Evolutionary conservation across 2,329 filamentous ascomycete species (phyloP), one percentile per base, ranked within the genome.

Genomic region (Penicillium sp.): DNA sequence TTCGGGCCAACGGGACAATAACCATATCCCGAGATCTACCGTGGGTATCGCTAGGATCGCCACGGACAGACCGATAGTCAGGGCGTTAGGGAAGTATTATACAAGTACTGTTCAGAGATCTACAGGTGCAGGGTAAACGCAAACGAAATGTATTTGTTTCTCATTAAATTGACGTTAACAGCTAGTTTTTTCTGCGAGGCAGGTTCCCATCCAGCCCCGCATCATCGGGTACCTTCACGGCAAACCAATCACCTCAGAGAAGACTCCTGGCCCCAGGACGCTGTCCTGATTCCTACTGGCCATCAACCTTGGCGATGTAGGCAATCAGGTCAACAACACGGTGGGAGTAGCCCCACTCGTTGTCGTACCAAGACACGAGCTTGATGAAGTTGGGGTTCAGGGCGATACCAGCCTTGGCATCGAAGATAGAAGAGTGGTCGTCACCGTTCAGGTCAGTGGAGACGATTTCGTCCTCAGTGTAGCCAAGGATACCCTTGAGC

Each of bases 331-430:
- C 89, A 66, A 92, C 80, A 70, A 92, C 89, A 85, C 89, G 94
- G 81, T 92, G 92, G 77, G 89, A 95, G 88, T 99, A 97, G 73
- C 92, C 94, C 91, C 92, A 96, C 86, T 97, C 92, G 84, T 97
- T 97, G 84, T 96, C 91, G 81, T 96, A 96, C 94, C 92, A 97
- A 70, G 87, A 87, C 75, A 96, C 88, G 59, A 99, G 85, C 89
- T 99, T 99, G 84, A 96, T 86, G 77, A 97, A 97, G 87, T 96
- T 92, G 72, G 91, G 79, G 86, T 97, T 99, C 69, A 99, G 88
- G 64, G 92, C 89, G 79, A 99, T 97, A 84, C 94, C 94, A 57
- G 94, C 94, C 88, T 96, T 95, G 77, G 91, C 92, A 76, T 99
- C 94, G 79, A 99, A 96, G 85, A 97, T 95, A 81, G 92, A 96